Conservation (phyloP, 2,329 filamentous ascomycete species). For the Fusarium redolens region DNA sequence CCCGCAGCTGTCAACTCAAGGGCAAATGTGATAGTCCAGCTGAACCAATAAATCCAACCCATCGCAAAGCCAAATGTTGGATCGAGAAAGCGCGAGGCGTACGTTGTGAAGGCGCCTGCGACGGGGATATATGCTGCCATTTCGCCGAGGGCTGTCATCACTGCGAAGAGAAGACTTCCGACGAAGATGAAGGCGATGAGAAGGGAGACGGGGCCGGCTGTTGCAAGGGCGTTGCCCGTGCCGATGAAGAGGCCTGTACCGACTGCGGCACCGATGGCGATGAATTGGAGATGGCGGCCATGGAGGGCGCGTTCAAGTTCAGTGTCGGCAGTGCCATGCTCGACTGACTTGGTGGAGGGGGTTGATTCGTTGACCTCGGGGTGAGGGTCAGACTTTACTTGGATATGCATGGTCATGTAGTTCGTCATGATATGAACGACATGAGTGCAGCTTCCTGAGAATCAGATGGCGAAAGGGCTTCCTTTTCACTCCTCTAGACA, state of each 20-base stretch:
- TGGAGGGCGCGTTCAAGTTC: slow-evolving; percentile 68
- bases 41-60: slow-evolving; percentile 73
- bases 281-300: slow-evolving; percentile 70
- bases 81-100: slow-evolving; percentile 62
- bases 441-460: rapidly evolving
- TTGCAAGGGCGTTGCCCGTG: slow-evolving; percentile 18
- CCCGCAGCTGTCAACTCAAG: slow-evolving; percentile 68
- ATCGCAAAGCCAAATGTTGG: slow-evolving; percentile 66
- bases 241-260: slow-evolving; percentile 72
- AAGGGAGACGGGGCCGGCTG: slow-evolving; percentile 18
- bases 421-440: background rate
- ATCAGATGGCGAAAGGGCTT: rapidly evolving
- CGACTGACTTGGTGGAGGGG: slow-evolving; percentile 27
- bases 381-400: background rate
- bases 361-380: slow-evolving; percentile 5
- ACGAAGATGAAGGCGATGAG: slow-evolving; percentile 28
- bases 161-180: slow-evolving; percentile 15
- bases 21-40: slow-evolving; percentile 67
- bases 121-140: slow-evolving; percentile 67
- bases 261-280: slow-evolving; percentile 63
- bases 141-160: slow-evolving; percentile 57
- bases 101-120: slow-evolving; percentile 67
- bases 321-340: slow-evolving; percentile 55
- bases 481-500: background rate
- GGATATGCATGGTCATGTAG: slow-evolving; percentile 21